A percentile compares a stretch with the other conserved stretches of the same genome.
Conservation (phyloP, 805 yeast species). For the Priceomyces haplophilus region DNA sequence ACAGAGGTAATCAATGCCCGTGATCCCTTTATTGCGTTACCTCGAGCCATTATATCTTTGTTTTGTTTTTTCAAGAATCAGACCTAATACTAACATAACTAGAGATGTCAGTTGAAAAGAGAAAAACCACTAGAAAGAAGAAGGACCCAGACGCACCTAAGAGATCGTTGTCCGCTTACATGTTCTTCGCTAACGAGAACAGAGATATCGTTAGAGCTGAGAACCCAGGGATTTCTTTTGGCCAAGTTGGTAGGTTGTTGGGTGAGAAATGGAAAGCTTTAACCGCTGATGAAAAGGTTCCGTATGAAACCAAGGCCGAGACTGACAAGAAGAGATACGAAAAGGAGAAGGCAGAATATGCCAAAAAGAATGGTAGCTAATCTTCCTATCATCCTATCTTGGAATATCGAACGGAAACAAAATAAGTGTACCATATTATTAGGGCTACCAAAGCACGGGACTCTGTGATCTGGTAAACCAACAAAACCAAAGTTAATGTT, state of each 20-base stretch:
- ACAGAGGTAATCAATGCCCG: too few species aligned
- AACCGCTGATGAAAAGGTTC: constrained; percentile 74
- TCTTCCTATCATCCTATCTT: neutral
- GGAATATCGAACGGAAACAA: neutral
- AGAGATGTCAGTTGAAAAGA: constrained; percentile 33
- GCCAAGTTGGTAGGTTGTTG: constrained; percentile 89
- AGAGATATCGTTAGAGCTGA: constrained; percentile 95
- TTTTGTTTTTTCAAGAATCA: neutral
- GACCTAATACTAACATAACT: constrained; percentile 4
- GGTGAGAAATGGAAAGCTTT: constrained; percentile 98
- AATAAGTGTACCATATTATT: constrained; percentile 3
- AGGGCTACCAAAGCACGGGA: neutral
- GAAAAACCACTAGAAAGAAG: constrained; percentile 46
- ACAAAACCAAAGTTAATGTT: neutral
- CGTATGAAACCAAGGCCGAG: constrained; percentile 91
- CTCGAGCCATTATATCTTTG: neutral
- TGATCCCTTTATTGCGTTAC: too few species aligned
- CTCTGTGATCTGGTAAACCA: neutral
- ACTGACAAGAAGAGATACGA: constrained; percentile 98
- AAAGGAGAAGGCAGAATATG: constrained; percentile 87
- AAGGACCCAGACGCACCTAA: constrained; percentile 98
- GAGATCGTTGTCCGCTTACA: constrained; percentile 96
- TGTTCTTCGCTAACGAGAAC: constrained; percentile 97
- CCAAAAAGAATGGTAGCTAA: constrained; percentile 29
- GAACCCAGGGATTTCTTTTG: constrained; percentile 94